Conservation (phyloP, 164 flowering plant genomes). For the Umbellularia californica region DNA sequence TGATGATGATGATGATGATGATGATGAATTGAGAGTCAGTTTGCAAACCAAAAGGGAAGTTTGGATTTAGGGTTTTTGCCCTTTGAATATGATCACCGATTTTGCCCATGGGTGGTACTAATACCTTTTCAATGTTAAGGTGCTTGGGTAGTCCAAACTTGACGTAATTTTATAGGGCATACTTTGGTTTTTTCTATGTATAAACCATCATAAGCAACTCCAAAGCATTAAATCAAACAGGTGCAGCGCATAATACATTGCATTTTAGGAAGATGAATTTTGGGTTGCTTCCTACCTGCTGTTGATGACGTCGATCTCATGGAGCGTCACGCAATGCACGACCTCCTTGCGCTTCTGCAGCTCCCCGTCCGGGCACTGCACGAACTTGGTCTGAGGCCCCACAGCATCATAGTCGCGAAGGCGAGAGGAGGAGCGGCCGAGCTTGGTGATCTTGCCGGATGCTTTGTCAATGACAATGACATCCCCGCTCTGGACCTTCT, state of each 20-base stretch:
- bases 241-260: background rate
- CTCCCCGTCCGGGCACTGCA: slow-evolving; percentile 98
- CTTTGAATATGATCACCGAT: no score
- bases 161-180: no score
- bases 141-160: no score
- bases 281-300: slow-evolving; percentile 52
- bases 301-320: slow-evolving; percentile 95
- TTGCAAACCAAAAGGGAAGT: no score
- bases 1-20: no score
- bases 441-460: slow-evolving; percentile 84
- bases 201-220: background rate
- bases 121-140: no score
- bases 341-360: slow-evolving; percentile 98
- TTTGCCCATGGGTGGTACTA: no score
- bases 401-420: slow-evolving; percentile 89
- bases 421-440: slow-evolving; percentile 84
- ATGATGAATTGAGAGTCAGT: no score
- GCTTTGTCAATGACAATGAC: slow-evolving; percentile 90
- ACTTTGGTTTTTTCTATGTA: no score
- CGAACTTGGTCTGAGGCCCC: slow-evolving; percentile 88
- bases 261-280: background rate
- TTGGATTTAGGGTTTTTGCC: no score
- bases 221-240: background rate
- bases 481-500: slow-evolving; percentile 98
- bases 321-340: slow-evolving; percentile 90